These are phyloP conservation scores for Penicillium concentricum DNA, from an alignment of 2,329 filamentous ascomycete species.

Conservation along the genomic window DNA sequence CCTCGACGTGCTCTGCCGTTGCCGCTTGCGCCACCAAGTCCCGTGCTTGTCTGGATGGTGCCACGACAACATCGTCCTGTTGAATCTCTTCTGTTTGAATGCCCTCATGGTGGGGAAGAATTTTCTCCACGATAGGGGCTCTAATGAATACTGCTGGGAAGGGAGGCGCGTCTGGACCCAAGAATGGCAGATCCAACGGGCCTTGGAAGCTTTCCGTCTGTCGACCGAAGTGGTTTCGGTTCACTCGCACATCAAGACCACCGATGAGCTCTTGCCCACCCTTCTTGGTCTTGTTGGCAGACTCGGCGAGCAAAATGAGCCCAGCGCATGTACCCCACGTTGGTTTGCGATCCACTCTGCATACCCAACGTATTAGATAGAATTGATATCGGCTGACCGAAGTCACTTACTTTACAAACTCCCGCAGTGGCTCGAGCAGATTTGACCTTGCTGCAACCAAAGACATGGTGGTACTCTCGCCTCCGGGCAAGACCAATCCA, in stretches of 20 bases:
- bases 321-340: slow-evolving; percentile 97
- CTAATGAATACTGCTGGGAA: slow-evolving; percentile 91
- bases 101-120: slow-evolving; percentile 58
- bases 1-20: slow-evolving; percentile 53
- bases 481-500: slow-evolving; percentile 85
- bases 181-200: slow-evolving; percentile 69
- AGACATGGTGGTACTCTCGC: slow-evolving; percentile 91
- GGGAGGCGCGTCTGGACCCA: slow-evolving; percentile 47
- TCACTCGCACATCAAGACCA: slow-evolving; percentile 84
- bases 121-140: slow-evolving; percentile 84
- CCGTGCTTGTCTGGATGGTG: slow-evolving; percentile 53
- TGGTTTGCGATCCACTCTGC: slow-evolving; percentile 70
- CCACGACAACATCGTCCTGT: slow-evolving; percentile 55
- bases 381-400: not conserved
- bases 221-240: slow-evolving; percentile 91
- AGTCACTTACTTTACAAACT: slow-evolving; percentile 79
- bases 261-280: slow-evolving; percentile 92
- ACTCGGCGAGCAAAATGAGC: slow-evolving; percentile 83
- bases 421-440: slow-evolving; percentile 76
- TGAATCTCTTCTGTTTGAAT: slow-evolving; percentile 52
- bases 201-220: slow-evolving; percentile 90
- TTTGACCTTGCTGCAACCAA: slow-evolving; percentile 79
- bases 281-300: slow-evolving; percentile 82
- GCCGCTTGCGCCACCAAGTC: slow-evolving; percentile 46
- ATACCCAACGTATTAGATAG: slow-evolving; percentile 20